Percentiles rank a stretch among this genome's conserved stretches.
These are phyloP conservation scores for Talaromyces sp. DNA, from an alignment of 2,329 filamentous ascomycete genomes.

Conservation along the genomic window DNA sequence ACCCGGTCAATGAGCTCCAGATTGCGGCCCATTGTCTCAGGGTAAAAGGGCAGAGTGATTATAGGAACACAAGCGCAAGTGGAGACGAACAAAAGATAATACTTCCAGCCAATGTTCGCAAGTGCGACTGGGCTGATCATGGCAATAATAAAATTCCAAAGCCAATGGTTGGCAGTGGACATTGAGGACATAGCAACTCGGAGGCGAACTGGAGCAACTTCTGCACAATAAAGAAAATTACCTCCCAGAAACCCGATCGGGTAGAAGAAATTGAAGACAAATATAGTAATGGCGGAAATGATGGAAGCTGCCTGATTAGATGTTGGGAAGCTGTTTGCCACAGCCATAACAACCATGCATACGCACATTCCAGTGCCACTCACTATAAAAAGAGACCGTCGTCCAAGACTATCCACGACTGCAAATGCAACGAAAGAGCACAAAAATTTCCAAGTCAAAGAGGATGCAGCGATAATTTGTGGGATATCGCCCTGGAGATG, in stretches of 20 bases:
- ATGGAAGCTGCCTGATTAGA: constrained; percentile 6
- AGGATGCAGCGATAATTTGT: constrained; percentile 4
- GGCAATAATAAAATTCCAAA: constrained; percentile 63
- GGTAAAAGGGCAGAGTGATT: constrained; percentile 59
- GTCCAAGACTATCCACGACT: constrained; percentile 9
- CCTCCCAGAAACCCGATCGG: constrained; percentile 63
- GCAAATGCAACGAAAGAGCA: constrained; percentile 7
- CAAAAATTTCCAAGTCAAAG: constrained; percentile 11
- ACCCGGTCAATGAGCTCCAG: constrained; percentile 69
- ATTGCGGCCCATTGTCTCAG: constrained; percentile 58
- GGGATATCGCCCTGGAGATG: constrained; percentile 1
- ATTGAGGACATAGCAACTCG: constrained; percentile 59
- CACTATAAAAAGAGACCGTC: constrained; percentile 6
- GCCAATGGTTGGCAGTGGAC: constrained; percentile 62
- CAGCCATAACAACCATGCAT: constrained; percentile 8
- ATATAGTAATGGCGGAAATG: constrained; percentile 41
- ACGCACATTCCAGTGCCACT: constrained; percentile 8
- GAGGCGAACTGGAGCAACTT: constrained; percentile 55
- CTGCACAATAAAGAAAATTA: constrained; percentile 53
- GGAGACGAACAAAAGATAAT: constrained; percentile 56
- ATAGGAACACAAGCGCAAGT: constrained; percentile 47
- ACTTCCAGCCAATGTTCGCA: constrained; percentile 53
- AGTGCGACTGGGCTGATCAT: constrained; percentile 65
- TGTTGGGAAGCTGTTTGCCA: constrained; percentile 4
- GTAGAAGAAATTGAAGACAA: constrained; percentile 66